Evolutionary conservation across 1,284 basidiomycete species (phyloP).

Genomic region (Ustilago tritici): DNA sequence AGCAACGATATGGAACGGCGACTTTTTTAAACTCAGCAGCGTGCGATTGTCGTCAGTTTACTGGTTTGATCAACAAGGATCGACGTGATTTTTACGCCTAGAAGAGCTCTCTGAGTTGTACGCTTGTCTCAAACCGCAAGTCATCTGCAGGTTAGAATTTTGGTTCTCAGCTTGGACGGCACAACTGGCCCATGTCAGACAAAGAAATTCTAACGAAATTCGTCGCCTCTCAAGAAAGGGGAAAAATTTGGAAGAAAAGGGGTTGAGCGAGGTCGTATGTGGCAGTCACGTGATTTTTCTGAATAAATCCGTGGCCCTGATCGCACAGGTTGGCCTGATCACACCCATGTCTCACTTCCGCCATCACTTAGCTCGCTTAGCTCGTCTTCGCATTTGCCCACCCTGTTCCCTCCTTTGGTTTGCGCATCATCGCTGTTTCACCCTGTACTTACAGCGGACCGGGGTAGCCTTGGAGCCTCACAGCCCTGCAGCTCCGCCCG

Average conservation of each 20-base stretch:
- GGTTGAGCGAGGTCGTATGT: neutral
- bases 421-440: no score
- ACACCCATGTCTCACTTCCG: no score
- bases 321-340: no score
- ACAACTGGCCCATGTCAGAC: constrained; percentile 7
- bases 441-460: no score
- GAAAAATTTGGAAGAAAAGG: neutral
- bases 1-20: neutral
- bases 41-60: neutral
- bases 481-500: no score
- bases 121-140: constrained; percentile 7
- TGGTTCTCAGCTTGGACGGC: neutral
- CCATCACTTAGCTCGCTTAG: no score
- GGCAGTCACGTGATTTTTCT: no score
- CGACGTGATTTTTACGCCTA: neutral
- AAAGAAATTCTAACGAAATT: constrained; percentile 3
- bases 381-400: no score
- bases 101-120: neutral
- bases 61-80: constrained; percentile 9
- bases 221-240: neutral
- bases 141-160: constrained; percentile 4
- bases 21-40: neutral
- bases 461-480: no score
- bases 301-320: no score
- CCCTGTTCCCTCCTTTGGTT: no score